Evolutionary conservation across 306 rosid species (phyloP), one percentile per base, ranked within the genome.

Genomic region (Gleditsia sinensis): DNA sequence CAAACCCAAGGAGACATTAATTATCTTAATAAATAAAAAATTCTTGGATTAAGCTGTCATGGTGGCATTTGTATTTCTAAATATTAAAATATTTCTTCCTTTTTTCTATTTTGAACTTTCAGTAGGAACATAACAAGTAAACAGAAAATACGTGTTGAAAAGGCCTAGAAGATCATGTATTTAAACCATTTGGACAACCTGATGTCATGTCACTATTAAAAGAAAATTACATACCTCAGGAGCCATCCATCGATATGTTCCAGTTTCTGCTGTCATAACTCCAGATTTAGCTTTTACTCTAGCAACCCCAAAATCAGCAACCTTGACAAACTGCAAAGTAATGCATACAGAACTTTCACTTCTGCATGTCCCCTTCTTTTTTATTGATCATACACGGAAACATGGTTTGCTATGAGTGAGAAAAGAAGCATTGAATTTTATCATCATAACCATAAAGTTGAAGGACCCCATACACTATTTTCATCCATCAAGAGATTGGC

Each of bases 161-260:
- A 53, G 37, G 34, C 69, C 75, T 25, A 80, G n/a, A 80, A 50
- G 43, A 42, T 74, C 14, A 24, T 42, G 72, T 7, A 28, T 1
- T 43, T 19, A 6, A 78, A 69, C 72, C 71, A 78, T 78, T 69
- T 59, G 69, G 65, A 68, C 19, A 78, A 66, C 51, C 56, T 45
- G 49, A 59, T 40, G 43, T 54, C 11, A 59, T 40, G 43, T 54
- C 11, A 25, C 30, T 37, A 54, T 21, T 36, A 70, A 21, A 7
- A 68, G 17, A 77, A 53, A 17, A 34, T 33, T 42, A 66, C 55
- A 51, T 71, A 92, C 99, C 96, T 95, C 98, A 36, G 99, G 99
- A 83, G 99, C 98, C 99, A 95, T 95, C 99, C 99, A 95, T 40
- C 99, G 78, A 63, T 95, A 95, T 10, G 99, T 95, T 79, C 99